phyloP scores from a whole-genome alignment of 1,139 yeast genomes.

The Spencermartinsiella ligniputridi region DNA sequence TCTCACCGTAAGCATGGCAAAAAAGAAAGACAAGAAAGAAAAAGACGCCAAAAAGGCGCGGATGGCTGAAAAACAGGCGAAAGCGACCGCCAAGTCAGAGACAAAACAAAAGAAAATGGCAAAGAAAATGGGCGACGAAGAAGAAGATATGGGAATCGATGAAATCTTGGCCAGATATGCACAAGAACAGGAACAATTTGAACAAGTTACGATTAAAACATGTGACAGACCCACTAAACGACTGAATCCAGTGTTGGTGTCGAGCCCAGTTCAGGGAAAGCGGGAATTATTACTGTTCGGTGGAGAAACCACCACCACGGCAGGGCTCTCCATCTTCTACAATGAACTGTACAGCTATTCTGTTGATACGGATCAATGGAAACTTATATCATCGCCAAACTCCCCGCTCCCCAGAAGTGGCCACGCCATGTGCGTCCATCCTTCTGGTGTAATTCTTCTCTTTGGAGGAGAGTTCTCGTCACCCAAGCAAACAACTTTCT shows the following conservation, averaged over 20 bases:
- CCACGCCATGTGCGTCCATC: constrained; percentile 91
- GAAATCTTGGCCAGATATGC: constrained; percentile 75
- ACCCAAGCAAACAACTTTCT: constrained; percentile 92
- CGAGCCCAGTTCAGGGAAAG: constrained; percentile 72
- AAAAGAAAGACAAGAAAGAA: constrained; percentile 81
- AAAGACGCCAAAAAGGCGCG: constrained; percentile 92
- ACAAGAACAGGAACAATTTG: constrained; percentile 68
- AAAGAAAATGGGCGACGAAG: constrained; percentile 69
- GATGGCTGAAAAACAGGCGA: constrained; percentile 76
- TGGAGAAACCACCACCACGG: constrained; percentile 58
- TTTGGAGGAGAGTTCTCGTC: constrained; percentile 98
- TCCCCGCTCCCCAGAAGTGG: constrained; percentile 91
- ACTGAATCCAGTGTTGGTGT: constrained; percentile 68
- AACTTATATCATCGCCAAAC: constrained; percentile 71
- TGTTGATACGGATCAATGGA: constrained; percentile 79
- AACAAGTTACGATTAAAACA: constrained; percentile 60
- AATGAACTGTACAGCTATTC: constrained; percentile 76
- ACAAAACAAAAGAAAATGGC: constrained; percentile 68
- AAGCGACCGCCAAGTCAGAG: constrained; percentile 70
- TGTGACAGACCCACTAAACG: constrained; percentile 62
- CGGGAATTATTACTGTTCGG: constrained; percentile 81
- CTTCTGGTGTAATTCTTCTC: constrained; percentile 76
- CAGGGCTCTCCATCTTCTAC: constrained; percentile 62
- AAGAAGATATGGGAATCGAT: constrained; percentile 86
- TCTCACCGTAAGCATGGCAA: constrained; percentile 70